Evolutionary conservation across 352 stramenopile species (phyloP), one percentile per base, ranked within the genome.

Genomic region (Pythium scleroteichum): DNA sequence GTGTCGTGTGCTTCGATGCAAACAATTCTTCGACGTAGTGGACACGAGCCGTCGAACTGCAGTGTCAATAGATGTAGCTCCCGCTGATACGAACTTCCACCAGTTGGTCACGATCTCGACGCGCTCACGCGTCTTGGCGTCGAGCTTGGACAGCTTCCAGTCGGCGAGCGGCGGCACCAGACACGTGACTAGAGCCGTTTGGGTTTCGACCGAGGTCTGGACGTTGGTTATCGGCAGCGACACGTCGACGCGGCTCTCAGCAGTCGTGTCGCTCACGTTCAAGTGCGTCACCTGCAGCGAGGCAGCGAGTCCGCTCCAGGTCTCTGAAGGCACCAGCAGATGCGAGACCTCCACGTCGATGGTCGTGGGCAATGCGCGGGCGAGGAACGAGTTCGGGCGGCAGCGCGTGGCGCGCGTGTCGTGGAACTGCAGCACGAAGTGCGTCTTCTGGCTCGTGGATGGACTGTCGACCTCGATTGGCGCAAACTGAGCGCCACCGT

Each of bases 341-440:
- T 85, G 75, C 10, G 66, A 35, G 6, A 84, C 41, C 20, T 83
- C 63, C 1, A 90, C 51, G 2, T 70, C 72, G 23, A 90, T 59
- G 1, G 53, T 66, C 38, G 79, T 64, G 0, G 72, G 76, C 0
- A 87, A 49, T 13, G 68, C 58, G 10, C 26, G 67, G 4, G 64
- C 61, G 8, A 85, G 59, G 48, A 88, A 82, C 16, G 78, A 86
- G 49, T 92, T 92, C 9, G 82, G 82, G 1, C 41, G 64, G 14
- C 73, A 57, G 14, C 76, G 69, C 14, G 64, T 42, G 0, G 88
- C 47, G 17, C 62, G 51, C 1, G 72, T 75, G 2, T 82, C 60
- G 29, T 92, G 82, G 20, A 69, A 77, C 42, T 63, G 45, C 19
- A 53, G 41, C 6, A 38, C 44, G 16, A 64, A 38, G 14, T 17